Evolutionary conservation across 805 yeast species (phyloP).

Genomic region (Candida morakotiae): DNA sequence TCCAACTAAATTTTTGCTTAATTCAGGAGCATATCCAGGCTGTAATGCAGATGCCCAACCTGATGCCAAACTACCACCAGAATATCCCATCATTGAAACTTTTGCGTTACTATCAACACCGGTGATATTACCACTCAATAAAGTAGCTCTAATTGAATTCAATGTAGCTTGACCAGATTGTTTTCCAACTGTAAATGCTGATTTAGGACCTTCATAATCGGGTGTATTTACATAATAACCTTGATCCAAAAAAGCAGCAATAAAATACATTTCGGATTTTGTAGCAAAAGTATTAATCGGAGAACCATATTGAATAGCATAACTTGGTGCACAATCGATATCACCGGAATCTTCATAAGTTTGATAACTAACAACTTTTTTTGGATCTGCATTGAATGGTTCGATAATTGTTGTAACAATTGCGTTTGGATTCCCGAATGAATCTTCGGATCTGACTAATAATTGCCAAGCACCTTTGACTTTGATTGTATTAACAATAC

Average conservation of each 20-base stretch:
- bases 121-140: conserved; percentile 13
- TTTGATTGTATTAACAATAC: no score
- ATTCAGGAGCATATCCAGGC: conserved; percentile 35
- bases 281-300: conserved; percentile 9
- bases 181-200: conserved; percentile 27
- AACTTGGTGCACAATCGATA: conserved; percentile 24
- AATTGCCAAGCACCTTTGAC: no score
- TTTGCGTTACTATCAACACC: no score
- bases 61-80: conserved; percentile 36
- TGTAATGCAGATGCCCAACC: conserved; percentile 36
- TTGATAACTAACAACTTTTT: conserved; percentile 23
- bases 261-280: conserved; percentile 15
- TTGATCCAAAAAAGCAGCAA: conserved; percentile 15
- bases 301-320: conserved; percentile 15
- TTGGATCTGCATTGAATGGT: conserved; percentile 25
- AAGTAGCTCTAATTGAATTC: conserved; percentile 26
- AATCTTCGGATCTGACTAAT: conserved; percentile 18
- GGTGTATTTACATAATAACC: conserved; percentile 33
- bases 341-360: conserved; percentile 24
- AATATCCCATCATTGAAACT: conserved; percentile 23
- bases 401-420: conserved; percentile 24
- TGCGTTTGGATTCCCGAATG: conserved; percentile 21
- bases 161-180: conserved; percentile 28
- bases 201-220: conserved; percentile 31
- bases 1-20: conserved; percentile 19